Conservation (phyloP, 2,329 filamentous ascomycete species). For the Aspergillus spinulosporus region DNA sequence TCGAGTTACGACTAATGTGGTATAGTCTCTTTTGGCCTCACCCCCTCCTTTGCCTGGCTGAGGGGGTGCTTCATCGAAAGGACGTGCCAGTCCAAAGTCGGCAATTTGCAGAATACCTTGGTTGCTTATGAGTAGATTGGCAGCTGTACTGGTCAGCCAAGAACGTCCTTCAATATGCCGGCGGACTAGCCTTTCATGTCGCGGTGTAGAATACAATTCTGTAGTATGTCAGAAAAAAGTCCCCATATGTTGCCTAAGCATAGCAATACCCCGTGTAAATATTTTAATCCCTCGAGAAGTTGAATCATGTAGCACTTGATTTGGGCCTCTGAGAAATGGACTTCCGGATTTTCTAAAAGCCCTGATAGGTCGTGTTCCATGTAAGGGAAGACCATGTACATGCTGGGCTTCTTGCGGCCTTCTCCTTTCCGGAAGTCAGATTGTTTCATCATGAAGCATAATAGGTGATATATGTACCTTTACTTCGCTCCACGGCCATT, state of each 20-base stretch:
- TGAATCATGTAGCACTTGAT: constrained; percentile 99
- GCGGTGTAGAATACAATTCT: constrained; percentile 81
- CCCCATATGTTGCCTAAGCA: background rate
- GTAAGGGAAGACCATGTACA: constrained; percentile 99
- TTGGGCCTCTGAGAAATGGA: constrained; percentile 81
- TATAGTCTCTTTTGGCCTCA: constrained; percentile 86
- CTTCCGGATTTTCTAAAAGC: constrained; percentile 88
- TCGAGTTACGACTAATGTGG: constrained; percentile 90
- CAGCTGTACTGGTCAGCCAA: constrained; percentile 54
- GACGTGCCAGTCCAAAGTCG: constrained; percentile 90
- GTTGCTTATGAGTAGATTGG: constrained; percentile 95
- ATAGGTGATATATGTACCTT: constrained; percentile 48
- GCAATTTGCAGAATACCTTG: constrained; percentile 91
- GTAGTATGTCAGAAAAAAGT: constrained; percentile 19
- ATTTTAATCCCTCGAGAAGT: constrained; percentile 82
- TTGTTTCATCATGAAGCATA: background rate
- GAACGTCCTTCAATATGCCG: background rate
- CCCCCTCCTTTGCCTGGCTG: constrained; percentile 76
- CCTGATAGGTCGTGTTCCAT: constrained; percentile 99
- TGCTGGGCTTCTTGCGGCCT: constrained; percentile 73
- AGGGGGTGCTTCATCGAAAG: constrained; percentile 84
- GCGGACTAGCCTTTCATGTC: constrained; percentile 75
- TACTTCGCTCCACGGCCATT: constrained; percentile 85
- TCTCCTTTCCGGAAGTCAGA: constrained; percentile 55
- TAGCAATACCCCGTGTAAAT: constrained; percentile 70